phyloP scores from a whole-genome alignment of 1,284 basidiomycete genomes.

The Rugosomyces carneus region DNA sequence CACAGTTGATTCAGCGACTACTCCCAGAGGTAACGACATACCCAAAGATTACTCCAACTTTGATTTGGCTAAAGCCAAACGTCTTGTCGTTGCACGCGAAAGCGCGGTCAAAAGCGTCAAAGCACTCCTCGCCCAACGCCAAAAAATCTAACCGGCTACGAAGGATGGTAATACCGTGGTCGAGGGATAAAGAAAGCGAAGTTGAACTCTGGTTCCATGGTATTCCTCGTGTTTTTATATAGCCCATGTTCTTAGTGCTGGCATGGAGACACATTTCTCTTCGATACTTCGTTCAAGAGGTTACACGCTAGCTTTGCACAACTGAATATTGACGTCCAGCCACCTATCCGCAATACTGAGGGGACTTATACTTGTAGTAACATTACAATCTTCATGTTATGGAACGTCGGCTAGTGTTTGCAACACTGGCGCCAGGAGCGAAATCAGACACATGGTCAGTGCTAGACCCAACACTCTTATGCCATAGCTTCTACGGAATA shows the following conservation, averaged over 20 bases:
- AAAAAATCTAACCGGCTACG: neutral
- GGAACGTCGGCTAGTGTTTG: neutral
- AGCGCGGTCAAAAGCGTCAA: conserved; percentile 36
- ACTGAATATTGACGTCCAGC: too few species aligned
- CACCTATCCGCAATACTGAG: too few species aligned
- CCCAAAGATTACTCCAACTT: conserved; percentile 29
- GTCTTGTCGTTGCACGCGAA: conserved; percentile 37
- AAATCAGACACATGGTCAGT: neutral
- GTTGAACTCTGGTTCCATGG: neutral
- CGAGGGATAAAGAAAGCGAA: neutral
- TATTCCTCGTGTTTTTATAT: too few species aligned
- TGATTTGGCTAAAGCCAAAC: conserved; percentile 34
- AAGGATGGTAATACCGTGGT: neutral
- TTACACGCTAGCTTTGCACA: too few species aligned
- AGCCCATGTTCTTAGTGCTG: too few species aligned
- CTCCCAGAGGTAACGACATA: neutral
- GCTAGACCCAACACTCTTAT: neutral
- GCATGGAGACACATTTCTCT: too few species aligned
- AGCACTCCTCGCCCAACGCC: conserved; percentile 23
- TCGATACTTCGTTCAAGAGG: too few species aligned
- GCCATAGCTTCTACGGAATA: conserved; percentile 9
- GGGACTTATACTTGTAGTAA: too few species aligned
- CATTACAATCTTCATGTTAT: too few species aligned
- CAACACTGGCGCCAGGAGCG: too few species aligned
- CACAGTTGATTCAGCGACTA: neutral